Conservation (phyloP, 2,329 filamentous ascomycete genomes). For the Calonectria multiphialidica region DNA sequence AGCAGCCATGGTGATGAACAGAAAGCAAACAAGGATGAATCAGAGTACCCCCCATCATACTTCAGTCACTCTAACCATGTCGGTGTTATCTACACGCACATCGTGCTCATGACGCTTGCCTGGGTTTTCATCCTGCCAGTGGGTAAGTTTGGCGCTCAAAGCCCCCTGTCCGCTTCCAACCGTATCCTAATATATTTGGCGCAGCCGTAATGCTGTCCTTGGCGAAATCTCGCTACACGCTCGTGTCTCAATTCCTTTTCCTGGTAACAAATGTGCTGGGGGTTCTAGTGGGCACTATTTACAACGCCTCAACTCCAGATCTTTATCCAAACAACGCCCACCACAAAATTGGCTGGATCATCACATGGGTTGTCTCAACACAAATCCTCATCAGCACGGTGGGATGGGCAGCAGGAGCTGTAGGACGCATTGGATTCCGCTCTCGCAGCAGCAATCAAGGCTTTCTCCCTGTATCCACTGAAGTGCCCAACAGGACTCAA, state of each 20-base stretch:
- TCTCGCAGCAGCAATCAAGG: conserved; percentile 48
- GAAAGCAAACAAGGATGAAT: conserved; percentile 39
- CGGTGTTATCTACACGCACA: conserved; percentile 75
- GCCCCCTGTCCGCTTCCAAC: neutral
- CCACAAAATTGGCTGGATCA: conserved; percentile 87
- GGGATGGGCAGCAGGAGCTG: conserved; percentile 63
- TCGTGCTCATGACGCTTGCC: conserved; percentile 75
- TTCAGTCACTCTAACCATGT: conserved; percentile 67
- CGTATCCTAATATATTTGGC: conserved; percentile 22
- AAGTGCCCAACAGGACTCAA: conserved; percentile 39
- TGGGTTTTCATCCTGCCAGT: conserved; percentile 82
- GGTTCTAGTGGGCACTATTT: conserved; percentile 74
- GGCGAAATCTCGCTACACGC: conserved; percentile 79
- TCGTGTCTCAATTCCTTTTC: conserved; percentile 78
- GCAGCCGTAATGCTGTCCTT: conserved; percentile 89
- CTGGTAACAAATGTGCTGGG: conserved; percentile 73
- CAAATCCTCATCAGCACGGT: conserved; percentile 79
- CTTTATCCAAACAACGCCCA: conserved; percentile 91
- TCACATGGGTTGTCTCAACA: conserved; percentile 77
- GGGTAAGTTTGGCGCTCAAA: conserved; percentile 62
- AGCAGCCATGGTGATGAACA: conserved; percentile 25
- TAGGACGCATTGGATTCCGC: conserved; percentile 1
- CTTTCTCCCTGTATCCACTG: conserved; percentile 73
- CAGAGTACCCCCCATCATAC: conserved; percentile 64
- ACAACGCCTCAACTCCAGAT: conserved; percentile 86